Evolutionary conservation across 2,329 filamentous ascomycete species (phyloP), one percentile per base, ranked within the genome.

Genomic region (Aspergillus arachidicola): DNA sequence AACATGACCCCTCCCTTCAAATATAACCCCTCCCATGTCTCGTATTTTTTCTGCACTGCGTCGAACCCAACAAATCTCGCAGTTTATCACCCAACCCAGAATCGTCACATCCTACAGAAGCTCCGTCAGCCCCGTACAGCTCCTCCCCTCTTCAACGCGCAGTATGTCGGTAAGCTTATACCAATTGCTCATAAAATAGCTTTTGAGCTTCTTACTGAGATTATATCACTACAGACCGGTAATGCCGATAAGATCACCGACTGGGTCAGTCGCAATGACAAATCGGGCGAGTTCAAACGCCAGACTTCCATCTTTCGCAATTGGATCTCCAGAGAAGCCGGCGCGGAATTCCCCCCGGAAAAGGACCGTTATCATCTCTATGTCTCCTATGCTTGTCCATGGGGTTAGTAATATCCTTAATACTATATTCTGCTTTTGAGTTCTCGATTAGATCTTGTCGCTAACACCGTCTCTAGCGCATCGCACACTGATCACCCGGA

Each of bases 301-400:
- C 91, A 93, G 77, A 84, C 85, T 66, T 95, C 92, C 64, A 85
- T 88, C 60, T 98, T 98, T 81, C 89, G 95, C 63, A 87, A 91
- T 77, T 91, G 83, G 78, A 91, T 97, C 77, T 92, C 91, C 36
- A 86, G 85, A 66, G 87, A 92, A 70, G 79, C 87, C 1, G 89
- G 86, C 48, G 90, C 92, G 6, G 81, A 89, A 76, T 97, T 93
- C 71, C 91, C 93, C 6, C 86, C 93, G 0, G 94, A 98, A 80
- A 92, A 92, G 80, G 92, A 86, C 59, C 86, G 95, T 61, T 99
- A 99, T 78, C 95, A 99, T 80, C 87, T 99, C 71, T 99, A 94
- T 76, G 90, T 97, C 69, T 94, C 91, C 72, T 97, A 96, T 79
- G 94, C 94, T 7, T 97, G 94, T 79, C 94, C 94, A 4, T 97